phyloP scores from a whole-genome alignment of 495 filamentous ascomycete species.

The Aspergillus haitiensis region DNA sequence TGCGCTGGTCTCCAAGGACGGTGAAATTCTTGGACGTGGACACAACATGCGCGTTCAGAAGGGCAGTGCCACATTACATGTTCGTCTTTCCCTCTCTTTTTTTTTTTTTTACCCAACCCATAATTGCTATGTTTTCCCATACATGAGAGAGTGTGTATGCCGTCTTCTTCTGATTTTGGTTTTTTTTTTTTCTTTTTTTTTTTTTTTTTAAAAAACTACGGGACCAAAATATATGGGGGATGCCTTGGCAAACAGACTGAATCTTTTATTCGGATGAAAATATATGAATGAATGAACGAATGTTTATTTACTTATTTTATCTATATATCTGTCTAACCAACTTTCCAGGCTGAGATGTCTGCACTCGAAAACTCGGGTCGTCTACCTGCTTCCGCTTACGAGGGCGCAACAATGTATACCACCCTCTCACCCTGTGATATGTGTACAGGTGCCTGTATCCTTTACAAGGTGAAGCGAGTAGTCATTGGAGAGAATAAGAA shows the following conservation, averaged over 20 bases:
- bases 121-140: neutral
- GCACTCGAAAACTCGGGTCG: conserved; percentile 77
- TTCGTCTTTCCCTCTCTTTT: conserved; percentile 37
- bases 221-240: too few relatives aligned
- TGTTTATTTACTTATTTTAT: neutral
- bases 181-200: too few relatives aligned
- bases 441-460: conserved; percentile 80
- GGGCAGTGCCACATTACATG: conserved; percentile 72
- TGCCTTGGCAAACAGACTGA: too few relatives aligned
- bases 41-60: conserved; percentile 84
- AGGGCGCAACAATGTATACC: conserved; percentile 80
- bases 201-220: too few relatives aligned
- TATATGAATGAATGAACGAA: neutral
- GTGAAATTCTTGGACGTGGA: conserved; percentile 73
- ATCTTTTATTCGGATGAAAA: too few relatives aligned
- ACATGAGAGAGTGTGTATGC: neutral
- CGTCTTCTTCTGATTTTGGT: neutral
- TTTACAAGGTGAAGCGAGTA: conserved; percentile 77
- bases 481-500: conserved; percentile 84
- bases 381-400: conserved; percentile 68
- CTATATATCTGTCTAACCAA: conserved; percentile 4
- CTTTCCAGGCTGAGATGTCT: conserved; percentile 70
- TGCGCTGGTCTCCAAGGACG: conserved; percentile 66
- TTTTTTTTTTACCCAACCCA: conserved; percentile 1
- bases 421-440: conserved; percentile 87